A percentile compares a stretch with the other conserved stretches of the same genome.
Conservation (phyloP, 2,329 filamentous ascomycete genomes). For the Rosellinia necatrix region DNA sequence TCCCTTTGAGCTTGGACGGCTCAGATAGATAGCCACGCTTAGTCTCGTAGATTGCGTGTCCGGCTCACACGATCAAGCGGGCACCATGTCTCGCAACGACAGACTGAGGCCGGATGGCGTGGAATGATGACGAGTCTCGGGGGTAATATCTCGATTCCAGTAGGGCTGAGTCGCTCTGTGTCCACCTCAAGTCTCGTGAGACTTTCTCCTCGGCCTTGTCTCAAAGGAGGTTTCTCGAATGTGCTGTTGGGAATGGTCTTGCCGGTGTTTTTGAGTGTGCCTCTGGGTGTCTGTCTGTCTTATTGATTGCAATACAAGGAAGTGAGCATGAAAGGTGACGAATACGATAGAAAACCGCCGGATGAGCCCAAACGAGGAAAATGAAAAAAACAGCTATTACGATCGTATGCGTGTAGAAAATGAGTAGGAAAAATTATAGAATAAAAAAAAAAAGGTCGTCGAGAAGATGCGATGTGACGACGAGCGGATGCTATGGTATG, state of each 20-base stretch:
- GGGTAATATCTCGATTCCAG: slow-evolving; percentile 26
- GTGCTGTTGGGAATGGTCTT: too few species aligned
- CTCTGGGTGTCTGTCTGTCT: too few species aligned
- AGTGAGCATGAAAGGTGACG: slow-evolving; percentile 1
- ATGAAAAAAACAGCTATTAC: slow-evolving; percentile 32
- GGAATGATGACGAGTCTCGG: slow-evolving; percentile 26
- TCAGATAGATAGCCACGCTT: slow-evolving; percentile 7
- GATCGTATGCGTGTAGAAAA: slow-evolving; percentile 33
- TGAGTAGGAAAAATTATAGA: too few species aligned
- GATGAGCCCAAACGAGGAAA: slow-evolving; percentile 30
- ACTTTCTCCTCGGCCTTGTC: not conserved
- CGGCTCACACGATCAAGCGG: slow-evolving; percentile 12
- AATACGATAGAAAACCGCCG: slow-evolving; percentile 18
- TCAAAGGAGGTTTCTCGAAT: too few species aligned
- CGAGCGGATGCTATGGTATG: slow-evolving; percentile 26
- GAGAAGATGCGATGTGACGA: slow-evolving; percentile 33
- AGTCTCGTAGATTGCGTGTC: slow-evolving; percentile 8
- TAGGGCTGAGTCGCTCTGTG: slow-evolving; percentile 28
- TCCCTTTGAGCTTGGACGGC: slow-evolving; percentile 1
- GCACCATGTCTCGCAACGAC: slow-evolving; percentile 20
- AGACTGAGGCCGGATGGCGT: slow-evolving; percentile 12
- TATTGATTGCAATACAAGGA: not conserved
- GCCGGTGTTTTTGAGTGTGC: too few species aligned
- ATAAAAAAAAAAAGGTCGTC: slow-evolving; percentile 23
- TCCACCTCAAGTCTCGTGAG: slow-evolving; percentile 7